phyloP scores from a whole-genome alignment of 2,329 filamentous ascomycete genomes.

The Venturia pyrina region DNA sequence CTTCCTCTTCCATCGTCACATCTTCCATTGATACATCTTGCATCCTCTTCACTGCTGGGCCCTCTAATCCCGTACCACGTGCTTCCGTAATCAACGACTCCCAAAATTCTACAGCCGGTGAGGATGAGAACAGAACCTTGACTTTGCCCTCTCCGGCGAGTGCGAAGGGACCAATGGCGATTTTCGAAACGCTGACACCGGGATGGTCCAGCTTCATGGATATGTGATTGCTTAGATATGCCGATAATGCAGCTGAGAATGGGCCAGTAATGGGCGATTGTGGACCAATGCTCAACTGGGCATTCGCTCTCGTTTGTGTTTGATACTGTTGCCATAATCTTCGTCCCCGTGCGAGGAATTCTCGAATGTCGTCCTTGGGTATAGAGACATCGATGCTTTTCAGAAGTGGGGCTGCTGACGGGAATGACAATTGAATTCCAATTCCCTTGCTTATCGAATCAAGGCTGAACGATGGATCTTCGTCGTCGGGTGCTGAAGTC shows the following conservation, averaged over 20 bases:
- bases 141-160: slow-evolving; percentile 12
- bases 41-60: background rate
- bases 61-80: slow-evolving; percentile 17
- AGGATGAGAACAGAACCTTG: slow-evolving; percentile 6
- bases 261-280: slow-evolving; percentile 9
- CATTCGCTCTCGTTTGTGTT: background rate
- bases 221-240: slow-evolving; percentile 12
- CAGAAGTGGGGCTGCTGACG: slow-evolving; percentile 5
- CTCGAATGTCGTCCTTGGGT: slow-evolving; percentile 11
- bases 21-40: slow-evolving; percentile 2
- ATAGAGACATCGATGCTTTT: slow-evolving; percentile 12
- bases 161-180: slow-evolving; percentile 10
- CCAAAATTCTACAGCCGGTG: slow-evolving; percentile 2
- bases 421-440: slow-evolving; percentile 12
- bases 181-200: slow-evolving; percentile 8
- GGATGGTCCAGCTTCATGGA: slow-evolving; percentile 8
- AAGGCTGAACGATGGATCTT: slow-evolving; percentile 3
- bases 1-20: slow-evolving; percentile 17
- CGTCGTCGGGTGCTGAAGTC: slow-evolving; percentile 1
- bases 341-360: slow-evolving; percentile 4
- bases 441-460: slow-evolving; percentile 6
- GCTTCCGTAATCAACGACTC: slow-evolving; percentile 9
- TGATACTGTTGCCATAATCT: slow-evolving; percentile 4
- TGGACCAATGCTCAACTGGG: background rate
- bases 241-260: slow-evolving; percentile 11